Evolutionary conservation across 1,139 yeast species (phyloP).

Genomic region (Kodamaea sp.): DNA sequence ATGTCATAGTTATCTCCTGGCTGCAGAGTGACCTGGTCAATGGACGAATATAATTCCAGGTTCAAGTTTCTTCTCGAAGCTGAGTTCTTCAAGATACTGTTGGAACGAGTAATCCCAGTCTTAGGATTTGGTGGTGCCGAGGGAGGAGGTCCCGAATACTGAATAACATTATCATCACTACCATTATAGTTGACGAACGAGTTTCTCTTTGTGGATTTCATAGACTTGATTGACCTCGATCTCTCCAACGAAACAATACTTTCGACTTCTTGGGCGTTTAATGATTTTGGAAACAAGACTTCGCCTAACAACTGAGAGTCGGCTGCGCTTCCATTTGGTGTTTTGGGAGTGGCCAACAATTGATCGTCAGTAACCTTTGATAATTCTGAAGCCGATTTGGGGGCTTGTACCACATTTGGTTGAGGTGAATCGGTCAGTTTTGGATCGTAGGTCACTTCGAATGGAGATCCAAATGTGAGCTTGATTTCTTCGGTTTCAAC

Average conservation of each 20-base stretch:
- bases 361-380: slow-evolving; percentile 6
- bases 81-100: slow-evolving; percentile 52
- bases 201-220: slow-evolving; percentile 35
- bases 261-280: slow-evolving; percentile 68
- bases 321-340: background rate
- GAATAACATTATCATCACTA: slow-evolving; percentile 44
- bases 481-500: slow-evolving; percentile 8
- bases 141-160: slow-evolving; percentile 27
- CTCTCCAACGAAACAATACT: slow-evolving; percentile 73
- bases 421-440: slow-evolving; percentile 5
- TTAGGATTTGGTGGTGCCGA: slow-evolving; percentile 10
- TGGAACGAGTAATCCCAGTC: slow-evolving; percentile 40
- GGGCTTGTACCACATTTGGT: slow-evolving; percentile 4
- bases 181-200: slow-evolving; percentile 52
- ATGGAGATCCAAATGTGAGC: slow-evolving; percentile 37
- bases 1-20: slow-evolving; percentile 3
- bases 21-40: slow-evolving; percentile 8
- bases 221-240: slow-evolving; percentile 59
- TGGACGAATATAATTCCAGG: slow-evolving; percentile 13
- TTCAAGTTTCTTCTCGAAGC: slow-evolving; percentile 17
- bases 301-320: slow-evolving; percentile 49
- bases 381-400: slow-evolving; percentile 8
- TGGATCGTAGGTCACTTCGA: slow-evolving; percentile 25
- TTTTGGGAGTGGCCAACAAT: background rate
- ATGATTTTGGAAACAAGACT: slow-evolving; percentile 67